These are phyloP conservation scores for Sclerotiophoma versabilis DNA, from an alignment of 2,329 filamentous ascomycete species.

Conservation along the genomic window DNA sequence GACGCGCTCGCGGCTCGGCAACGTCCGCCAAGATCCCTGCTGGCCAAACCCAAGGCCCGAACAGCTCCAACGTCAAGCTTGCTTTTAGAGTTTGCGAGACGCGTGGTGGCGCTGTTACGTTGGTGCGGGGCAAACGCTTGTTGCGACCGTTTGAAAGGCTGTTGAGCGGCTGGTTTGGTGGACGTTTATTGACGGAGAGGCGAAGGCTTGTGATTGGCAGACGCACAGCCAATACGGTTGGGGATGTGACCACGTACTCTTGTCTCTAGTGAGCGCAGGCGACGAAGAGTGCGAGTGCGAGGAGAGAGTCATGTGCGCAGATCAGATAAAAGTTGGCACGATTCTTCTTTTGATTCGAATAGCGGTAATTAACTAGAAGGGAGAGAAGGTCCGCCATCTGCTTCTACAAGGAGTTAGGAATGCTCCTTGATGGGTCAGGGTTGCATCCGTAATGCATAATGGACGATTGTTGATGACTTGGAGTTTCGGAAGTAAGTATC, in stretches of 20 bases:
- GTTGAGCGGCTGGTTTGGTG: slow-evolving; percentile 1
- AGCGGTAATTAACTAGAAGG: not conserved
- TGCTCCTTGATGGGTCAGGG: slow-evolving; percentile 1
- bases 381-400: slow-evolving; percentile 5
- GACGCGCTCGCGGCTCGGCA: slow-evolving; percentile 8
- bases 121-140: slow-evolving; percentile 12
- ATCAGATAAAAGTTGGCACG: not conserved
- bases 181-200: slow-evolving; percentile 1
- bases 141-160: slow-evolving; percentile 2
- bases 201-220: not conserved
- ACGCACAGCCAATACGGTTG: not conserved
- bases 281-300: not conserved
- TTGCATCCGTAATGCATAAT: not conserved
- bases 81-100: slow-evolving; percentile 11
- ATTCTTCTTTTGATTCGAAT: not conserved
- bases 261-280: not conserved
- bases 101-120: slow-evolving; percentile 2
- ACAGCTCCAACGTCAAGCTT: slow-evolving; percentile 4
- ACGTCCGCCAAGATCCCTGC: slow-evolving; percentile 9
- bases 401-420: slow-evolving; percentile 1
- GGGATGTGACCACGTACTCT: not conserved
- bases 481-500: slow-evolving; percentile 8
- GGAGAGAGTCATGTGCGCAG: not conserved
- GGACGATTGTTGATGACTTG: not conserved
- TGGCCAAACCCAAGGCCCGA: slow-evolving; percentile 6